Evolutionary conservation across 1,284 basidiomycete genomes (phyloP), one percentile per base, ranked within the genome.

Genomic region (Hemileia vastatrix): DNA sequence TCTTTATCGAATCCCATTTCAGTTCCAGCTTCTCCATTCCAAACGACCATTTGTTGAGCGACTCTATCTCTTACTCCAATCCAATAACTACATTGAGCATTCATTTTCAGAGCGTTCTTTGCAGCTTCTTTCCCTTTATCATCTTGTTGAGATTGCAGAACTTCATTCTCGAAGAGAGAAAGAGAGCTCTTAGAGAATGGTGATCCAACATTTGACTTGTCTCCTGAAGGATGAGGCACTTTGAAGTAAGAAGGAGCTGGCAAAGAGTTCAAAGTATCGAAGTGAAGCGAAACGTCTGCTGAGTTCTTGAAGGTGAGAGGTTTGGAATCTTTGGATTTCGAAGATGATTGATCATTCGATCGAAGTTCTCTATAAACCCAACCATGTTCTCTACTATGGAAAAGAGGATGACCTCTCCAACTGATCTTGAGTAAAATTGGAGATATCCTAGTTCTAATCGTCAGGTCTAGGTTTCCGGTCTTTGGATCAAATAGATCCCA

Each of bases 11-110:
- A 66, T 32, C 82, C 83, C 72, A 87, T 79, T 54, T 80, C 74
- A 18, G 74, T 77, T 21, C 72, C 73, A n/a, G n/a, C n/a, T 9
- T 76, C 73, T 36, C 82, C 77, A 67, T 90, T 83, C 85, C 89
- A 95, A 2, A 95, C 84, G 5, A 95, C 93, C 82, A 90, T 85
- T 79, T 98, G 94, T 70, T 90, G 89, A 75, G 86, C 77, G 67
- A 97, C 88, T 23, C 94, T 84, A 72, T 97, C 93, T 19, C 93
- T 81, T 1, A 91, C 87, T 65, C 87, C 89, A 73, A 96, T 92
- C 94, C 94, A 98, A 77, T 98, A 98, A 72, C 87, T 90, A 79
- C 94, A 97, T 70, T 91, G 86, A 0, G 90, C 87, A 71, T 93
- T 96, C 82, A 97, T 85, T 65, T 91, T 86, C 62, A 96, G 79